Evolutionary conservation across 106 monocot genomes (phyloP).

Genomic region (Platanthera guangdongensis): DNA sequence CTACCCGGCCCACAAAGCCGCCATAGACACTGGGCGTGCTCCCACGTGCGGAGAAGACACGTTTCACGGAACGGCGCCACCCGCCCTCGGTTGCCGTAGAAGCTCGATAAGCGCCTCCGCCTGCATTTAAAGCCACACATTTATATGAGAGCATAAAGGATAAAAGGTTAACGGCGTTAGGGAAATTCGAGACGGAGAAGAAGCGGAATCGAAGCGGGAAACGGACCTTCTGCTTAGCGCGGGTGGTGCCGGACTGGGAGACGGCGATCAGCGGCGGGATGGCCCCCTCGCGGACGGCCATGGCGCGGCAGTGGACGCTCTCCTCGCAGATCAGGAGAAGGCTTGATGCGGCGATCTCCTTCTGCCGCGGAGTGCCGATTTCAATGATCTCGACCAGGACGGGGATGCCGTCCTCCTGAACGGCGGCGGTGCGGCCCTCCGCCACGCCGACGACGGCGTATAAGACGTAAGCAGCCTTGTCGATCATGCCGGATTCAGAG

Average conservation of each 20-base stretch:
- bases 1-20: background rate
- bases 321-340: slow-evolving; percentile 54
- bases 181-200: background rate
- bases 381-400: slow-evolving; percentile 73
- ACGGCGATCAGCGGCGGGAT: slow-evolving; percentile 56
- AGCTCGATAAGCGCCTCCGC: slow-evolving; percentile 56
- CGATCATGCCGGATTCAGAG: slow-evolving; percentile 66
- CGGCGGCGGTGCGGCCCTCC: slow-evolving; percentile 46
- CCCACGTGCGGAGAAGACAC: background rate
- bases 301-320: slow-evolving; percentile 19
- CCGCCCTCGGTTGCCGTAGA: slow-evolving; percentile 37
- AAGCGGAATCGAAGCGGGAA: background rate
- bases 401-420: slow-evolving; percentile 63
- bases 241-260: slow-evolving; percentile 38
- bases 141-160: background rate
- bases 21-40: background rate
- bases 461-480: slow-evolving; percentile 74
- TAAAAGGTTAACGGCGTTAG: background rate
- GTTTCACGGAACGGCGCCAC: background rate
- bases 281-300: slow-evolving; percentile 47
- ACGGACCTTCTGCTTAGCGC: slow-evolving; percentile 28
- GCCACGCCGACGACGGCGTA: slow-evolving; percentile 10
- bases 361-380: slow-evolving; percentile 43
- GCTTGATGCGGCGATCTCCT: slow-evolving; percentile 34
- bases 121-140: slow-evolving; percentile 9